Base-by-base conservation (phyloP, 768 basidiomycete species). In the Sutorius australiensis region DNA sequence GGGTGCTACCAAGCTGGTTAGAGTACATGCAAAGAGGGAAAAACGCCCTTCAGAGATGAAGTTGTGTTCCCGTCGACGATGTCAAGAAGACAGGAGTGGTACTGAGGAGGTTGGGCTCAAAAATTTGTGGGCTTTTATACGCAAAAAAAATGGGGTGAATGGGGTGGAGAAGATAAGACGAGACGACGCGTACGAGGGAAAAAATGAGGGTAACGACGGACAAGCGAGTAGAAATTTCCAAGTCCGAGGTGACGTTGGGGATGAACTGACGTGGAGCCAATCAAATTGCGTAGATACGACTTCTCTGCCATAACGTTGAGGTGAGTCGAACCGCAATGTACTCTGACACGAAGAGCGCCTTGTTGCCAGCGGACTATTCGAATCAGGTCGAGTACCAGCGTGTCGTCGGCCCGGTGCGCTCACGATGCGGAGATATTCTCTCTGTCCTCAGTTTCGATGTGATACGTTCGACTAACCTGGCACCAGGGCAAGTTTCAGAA, bases 1-100 rank as follows among this genome's bases (percentile, higher is more conserved):
- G 92, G 61, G 83, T 77, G 73, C 87, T 89, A 73, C 87, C 85
- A 62, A 94, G 87, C 72, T 87, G 86, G 89, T 95, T 94, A 60
- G 89, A 91, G 89, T 86, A 95, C 92, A 94, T 94, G 82, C 87
- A 91, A 77, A 62, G 67, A 65, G 66, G 74, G 75, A 70, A 76
- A 11, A 69, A 56, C 46, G 61, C 69, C 58, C 65, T 54, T 54
- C 49, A 60, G 49, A 53, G 52, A 55, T 37, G 55, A 55, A 36
- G 57, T 48, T 13, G 54, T 6, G 36, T 32, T 40, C 19, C 36
- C 19, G 44, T 42, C 45, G 24, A 57, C 21, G 27, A 47, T 32
- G 24, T 9, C 17, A 12, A 39, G 27, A 47, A 21, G 5, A 40
- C 7, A 16, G 13, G 6, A 39, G 16, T 4, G 17, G 32, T 6